Evolutionary conservation across 495 filamentous ascomycete genomes (phyloP).

Genomic region (Aspergillus hancockii): DNA sequence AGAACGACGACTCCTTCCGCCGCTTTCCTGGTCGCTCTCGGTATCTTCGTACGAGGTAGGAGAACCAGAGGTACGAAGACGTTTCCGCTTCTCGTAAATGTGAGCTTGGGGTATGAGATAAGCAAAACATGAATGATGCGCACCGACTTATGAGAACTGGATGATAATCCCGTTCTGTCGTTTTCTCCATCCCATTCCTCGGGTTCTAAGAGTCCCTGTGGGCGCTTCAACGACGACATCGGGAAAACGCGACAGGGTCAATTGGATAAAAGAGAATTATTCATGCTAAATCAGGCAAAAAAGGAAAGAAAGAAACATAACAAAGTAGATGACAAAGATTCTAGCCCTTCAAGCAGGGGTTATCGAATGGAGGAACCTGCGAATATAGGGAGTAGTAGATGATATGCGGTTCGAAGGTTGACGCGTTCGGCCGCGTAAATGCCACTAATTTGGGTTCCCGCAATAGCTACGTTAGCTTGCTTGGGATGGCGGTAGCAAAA

Average conservation of each 20-base stretch:
- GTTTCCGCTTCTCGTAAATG: conserved; percentile 35
- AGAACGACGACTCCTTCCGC: conserved; percentile 23
- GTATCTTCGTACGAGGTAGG: conserved; percentile 25
- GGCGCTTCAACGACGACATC: conserved; percentile 51
- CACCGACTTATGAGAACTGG: conserved; percentile 39
- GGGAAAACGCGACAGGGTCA: conserved; percentile 18
- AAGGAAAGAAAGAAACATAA: conserved; percentile 22
- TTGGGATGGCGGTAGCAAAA: no score
- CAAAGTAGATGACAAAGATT: neutral
- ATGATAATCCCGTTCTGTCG: conserved; percentile 42
- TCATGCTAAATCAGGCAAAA: neutral
- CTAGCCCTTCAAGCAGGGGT: neutral
- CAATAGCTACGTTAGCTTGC: neutral
- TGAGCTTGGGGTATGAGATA: conserved; percentile 24
- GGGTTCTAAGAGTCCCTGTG: conserved; percentile 41
- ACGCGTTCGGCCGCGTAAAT: neutral
- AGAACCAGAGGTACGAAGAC: conserved; percentile 34
- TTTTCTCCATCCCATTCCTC: conserved; percentile 52
- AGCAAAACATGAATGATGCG: neutral
- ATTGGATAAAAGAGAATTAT: neutral
- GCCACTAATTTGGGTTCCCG: conserved; percentile 1
- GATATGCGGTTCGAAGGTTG: neutral
- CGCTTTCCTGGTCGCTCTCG: conserved; percentile 28
- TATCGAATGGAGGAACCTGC: neutral
- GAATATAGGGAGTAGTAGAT: neutral